A percentile compares a stretch with the other conserved stretches of the same genome.
Conservation (phyloP, 176 grass and related monocot genomes). For the Carex cristatella region DNA sequence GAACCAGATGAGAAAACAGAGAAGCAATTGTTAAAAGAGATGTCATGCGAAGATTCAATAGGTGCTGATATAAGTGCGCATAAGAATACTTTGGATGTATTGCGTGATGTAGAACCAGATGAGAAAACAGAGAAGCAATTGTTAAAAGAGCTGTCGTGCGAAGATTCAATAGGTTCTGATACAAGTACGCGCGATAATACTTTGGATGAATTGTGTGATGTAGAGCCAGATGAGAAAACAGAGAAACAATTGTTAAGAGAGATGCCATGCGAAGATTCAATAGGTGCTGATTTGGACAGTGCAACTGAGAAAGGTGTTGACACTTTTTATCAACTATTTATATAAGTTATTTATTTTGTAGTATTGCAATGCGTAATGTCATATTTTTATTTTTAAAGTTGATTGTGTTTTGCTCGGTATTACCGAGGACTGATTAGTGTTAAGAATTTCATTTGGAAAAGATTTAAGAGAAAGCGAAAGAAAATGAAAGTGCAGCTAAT, state of each 20-base stretch:
- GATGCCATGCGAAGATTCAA: neutral
- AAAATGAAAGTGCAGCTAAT: neutral
- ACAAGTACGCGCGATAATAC: neutral
- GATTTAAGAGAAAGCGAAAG: neutral
- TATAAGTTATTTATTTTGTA: neutral
- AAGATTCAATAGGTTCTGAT: neutral
- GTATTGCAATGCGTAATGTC: neutral
- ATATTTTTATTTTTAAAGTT: neutral
- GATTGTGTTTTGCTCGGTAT: neutral
- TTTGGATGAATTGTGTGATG: neutral
- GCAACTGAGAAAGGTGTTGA: constrained; percentile 10
- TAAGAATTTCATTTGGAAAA: neutral
- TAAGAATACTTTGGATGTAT: neutral
- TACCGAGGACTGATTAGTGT: neutral
- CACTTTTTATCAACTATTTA: neutral
- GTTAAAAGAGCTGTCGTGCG: neutral
- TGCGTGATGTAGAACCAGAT: neutral
- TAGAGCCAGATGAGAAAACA: constrained; percentile 1
- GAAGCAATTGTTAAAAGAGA: neutral
- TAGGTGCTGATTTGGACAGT: neutral
- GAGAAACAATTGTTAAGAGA: constrained; percentile 8
- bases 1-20: constrained; percentile 9
- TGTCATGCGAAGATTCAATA: neutral
- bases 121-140: constrained; percentile 8
- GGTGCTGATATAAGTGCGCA: neutral